Conservation (phyloP, 2,329 filamentous ascomycete species). For the Ceratocystis smalleyi region DNA sequence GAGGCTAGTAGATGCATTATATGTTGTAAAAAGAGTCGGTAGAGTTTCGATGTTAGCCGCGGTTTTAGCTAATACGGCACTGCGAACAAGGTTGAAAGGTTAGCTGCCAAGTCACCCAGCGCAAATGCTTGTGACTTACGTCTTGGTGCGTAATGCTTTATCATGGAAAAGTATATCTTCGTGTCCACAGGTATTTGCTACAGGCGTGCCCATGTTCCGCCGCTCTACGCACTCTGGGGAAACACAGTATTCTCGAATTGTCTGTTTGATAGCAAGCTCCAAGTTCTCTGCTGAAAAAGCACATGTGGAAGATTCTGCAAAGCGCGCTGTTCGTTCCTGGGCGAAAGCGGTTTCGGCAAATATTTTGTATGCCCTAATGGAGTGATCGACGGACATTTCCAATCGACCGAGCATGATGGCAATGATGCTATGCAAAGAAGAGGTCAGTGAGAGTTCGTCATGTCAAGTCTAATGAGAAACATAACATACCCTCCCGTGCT, state of each 20-base stretch:
- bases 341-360: background rate
- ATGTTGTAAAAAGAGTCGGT: conserved; percentile 21
- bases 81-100: background rate
- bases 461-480: background rate
- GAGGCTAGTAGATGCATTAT: conserved; percentile 19
- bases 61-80: background rate
- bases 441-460: background rate
- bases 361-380: background rate
- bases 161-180: background rate
- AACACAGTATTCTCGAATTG: background rate
- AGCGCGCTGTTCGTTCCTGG: background rate
- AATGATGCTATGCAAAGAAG: background rate
- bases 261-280: background rate
- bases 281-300: background rate
- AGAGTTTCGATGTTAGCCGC: conserved; percentile 12
- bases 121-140: background rate
- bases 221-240: background rate
- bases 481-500: conserved; percentile 21
- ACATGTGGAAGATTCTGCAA: no score
- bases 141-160: background rate
- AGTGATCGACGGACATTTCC: background rate
- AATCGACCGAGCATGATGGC: background rate
- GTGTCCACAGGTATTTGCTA: background rate
- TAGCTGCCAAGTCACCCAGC: background rate
- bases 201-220: background rate